Evolutionary conservation across 2,329 filamentous ascomycete genomes (phyloP).

Genomic region (Colletotrichum navitas): DNA sequence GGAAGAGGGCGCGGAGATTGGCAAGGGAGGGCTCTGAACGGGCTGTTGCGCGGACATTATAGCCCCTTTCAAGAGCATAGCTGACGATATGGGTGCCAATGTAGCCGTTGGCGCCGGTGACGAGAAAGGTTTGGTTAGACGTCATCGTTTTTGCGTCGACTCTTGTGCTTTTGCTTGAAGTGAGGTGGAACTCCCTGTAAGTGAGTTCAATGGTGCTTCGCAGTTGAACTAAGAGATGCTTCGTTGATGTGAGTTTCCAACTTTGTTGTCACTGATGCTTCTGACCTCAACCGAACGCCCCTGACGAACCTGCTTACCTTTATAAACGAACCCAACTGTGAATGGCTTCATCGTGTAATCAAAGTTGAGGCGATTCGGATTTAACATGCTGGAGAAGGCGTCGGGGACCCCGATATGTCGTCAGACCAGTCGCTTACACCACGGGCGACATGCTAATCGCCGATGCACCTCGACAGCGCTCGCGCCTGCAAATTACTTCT

Average conservation of each 20-base stretch:
- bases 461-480: not conserved
- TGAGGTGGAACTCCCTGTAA: not conserved
- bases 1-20: conserved; percentile 29
- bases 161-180: not conserved
- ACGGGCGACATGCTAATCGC: not conserved
- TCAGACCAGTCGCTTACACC: not conserved
- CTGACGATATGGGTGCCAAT: conserved; percentile 49
- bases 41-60: conserved; percentile 46
- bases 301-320: not conserved
- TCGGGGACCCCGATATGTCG: not conserved
- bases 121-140: conserved; percentile 47
- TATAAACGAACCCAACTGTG: not conserved
- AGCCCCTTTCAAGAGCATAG: conserved; percentile 46
- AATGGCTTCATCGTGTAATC: not conserved
- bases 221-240: not conserved
- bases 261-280: conserved; percentile 2
- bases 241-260: not conserved
- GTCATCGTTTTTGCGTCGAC: conserved; percentile 39
- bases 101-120: conserved; percentile 49
- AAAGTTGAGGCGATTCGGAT: not conserved
- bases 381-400: not conserved
- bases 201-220: not conserved
- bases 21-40: conserved; percentile 44
- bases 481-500: not conserved
- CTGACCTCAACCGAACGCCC: not conserved